These are phyloP conservation scores for Parsonsia alboflavescens DNA, from an alignment of 257 asterid genomes.

Conservation along the genomic window DNA sequence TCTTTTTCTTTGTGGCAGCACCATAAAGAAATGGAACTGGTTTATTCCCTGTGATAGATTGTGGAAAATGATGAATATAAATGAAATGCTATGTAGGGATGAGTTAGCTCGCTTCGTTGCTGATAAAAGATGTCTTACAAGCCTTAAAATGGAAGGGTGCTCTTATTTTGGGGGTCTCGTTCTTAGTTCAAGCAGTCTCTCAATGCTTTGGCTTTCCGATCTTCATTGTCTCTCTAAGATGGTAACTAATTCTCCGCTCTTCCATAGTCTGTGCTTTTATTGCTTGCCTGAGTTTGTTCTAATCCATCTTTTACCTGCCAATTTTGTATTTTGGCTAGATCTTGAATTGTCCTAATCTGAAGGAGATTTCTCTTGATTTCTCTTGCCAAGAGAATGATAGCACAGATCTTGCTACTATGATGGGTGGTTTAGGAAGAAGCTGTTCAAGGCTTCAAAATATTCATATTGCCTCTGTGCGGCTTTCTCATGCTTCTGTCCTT, in stretches of 20 bases:
- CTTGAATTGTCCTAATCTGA: slow-evolving; percentile 76
- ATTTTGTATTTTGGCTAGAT: slow-evolving; percentile 35
- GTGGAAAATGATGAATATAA: neutral
- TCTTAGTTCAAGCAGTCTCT: slow-evolving; percentile 64
- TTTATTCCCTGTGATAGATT: neutral
- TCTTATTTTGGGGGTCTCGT: slow-evolving; percentile 61
- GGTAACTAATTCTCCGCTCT: slow-evolving; percentile 32
- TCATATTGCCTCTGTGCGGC: slow-evolving; percentile 70
- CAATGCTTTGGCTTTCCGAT: slow-evolving; percentile 78
- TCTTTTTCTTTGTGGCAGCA: neutral
- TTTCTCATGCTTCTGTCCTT: slow-evolving; percentile 77
- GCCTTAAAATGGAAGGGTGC: slow-evolving; percentile 98
- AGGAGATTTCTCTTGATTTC: slow-evolving; percentile 76
- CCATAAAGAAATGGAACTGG: neutral
- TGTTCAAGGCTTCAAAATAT: slow-evolving; percentile 81
- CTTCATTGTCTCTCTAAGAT: slow-evolving; percentile 76
- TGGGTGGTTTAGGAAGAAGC: slow-evolving; percentile 72
- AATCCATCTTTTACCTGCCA: neutral
- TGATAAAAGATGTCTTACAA: slow-evolving; percentile 66
- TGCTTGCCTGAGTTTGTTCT: neutral
- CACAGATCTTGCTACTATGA: slow-evolving; percentile 61
- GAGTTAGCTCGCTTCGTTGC: slow-evolving; percentile 80
- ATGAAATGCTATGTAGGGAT: slow-evolving; percentile 50
- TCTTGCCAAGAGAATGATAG: slow-evolving; percentile 74
- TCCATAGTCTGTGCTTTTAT: neutral